Evolutionary conservation across 225 moss, liverwort and hornwort genomes (phyloP).

Genomic region (Pleurozium schreberi): DNA sequence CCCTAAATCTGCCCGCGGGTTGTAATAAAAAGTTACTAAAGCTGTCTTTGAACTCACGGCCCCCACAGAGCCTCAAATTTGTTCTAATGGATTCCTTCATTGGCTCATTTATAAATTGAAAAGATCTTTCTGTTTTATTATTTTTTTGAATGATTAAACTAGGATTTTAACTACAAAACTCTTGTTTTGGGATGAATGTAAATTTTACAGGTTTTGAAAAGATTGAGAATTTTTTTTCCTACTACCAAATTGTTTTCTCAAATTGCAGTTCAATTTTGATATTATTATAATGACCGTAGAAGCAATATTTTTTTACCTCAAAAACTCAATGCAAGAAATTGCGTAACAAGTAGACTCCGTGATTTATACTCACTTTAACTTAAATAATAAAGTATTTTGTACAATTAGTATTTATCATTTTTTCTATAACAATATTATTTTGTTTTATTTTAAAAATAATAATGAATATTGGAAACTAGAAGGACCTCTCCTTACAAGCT

Average conservation of each 20-base stretch:
- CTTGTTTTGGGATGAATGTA: not conserved
- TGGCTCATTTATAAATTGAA: too few relatives aligned
- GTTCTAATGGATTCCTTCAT: not conserved
- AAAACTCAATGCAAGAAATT: not conserved
- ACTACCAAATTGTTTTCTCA: not conserved
- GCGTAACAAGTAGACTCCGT: not conserved
- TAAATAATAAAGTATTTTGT: not conserved
- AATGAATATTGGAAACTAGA: too few relatives aligned
- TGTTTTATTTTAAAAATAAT: not conserved
- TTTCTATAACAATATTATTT: not conserved
- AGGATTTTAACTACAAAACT: not conserved
- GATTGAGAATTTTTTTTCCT: not conserved
- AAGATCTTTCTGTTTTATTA: not conserved
- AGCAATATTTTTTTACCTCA: not conserved
- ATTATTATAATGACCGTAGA: not conserved
- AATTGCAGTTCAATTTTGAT: not conserved
- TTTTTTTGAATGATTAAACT: not conserved
- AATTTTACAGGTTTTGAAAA: not conserved
- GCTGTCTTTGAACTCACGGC: too few relatives aligned
- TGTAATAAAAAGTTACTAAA: too few relatives aligned
- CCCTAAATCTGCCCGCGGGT: too few relatives aligned
- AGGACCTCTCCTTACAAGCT: rapidly evolving
- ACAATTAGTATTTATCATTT: too few relatives aligned
- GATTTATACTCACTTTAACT: not conserved
- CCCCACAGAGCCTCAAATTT: too few relatives aligned